These are phyloP conservation scores for Paramecium sonneborni DNA, from an alignment of 73 alveolate species.

Conservation along the genomic window DNA sequence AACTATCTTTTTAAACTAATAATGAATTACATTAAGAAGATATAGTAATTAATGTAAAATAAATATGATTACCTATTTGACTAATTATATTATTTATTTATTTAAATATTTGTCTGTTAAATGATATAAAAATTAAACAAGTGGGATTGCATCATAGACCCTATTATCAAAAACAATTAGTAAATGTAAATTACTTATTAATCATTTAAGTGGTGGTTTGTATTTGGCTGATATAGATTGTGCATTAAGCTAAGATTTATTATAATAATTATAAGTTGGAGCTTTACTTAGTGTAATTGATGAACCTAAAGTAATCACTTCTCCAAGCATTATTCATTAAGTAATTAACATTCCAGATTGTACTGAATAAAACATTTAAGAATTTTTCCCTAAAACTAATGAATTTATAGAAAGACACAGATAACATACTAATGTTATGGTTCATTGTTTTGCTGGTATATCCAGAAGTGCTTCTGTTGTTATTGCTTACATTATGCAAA, in stretches of 20 bases:
- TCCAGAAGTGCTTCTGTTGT: conserved; percentile 91
- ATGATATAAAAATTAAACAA: conserved; percentile 42
- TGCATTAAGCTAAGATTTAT: conserved; percentile 23
- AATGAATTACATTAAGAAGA: conserved; percentile 30
- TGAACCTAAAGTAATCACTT: neutral
- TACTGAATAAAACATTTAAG: conserved; percentile 26
- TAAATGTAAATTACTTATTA: neutral
- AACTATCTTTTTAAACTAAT: conserved; percentile 14
- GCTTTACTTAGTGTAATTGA: conserved; percentile 50
- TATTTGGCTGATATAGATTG: conserved; percentile 51
- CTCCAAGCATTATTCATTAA: neutral
- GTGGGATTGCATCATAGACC: conserved; percentile 57
- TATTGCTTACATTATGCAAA: conserved; percentile 87
- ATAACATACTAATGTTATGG: conserved; percentile 62
- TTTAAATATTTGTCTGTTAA: conserved; percentile 53
- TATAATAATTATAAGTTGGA: conserved; percentile 11
- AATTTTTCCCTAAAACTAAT: conserved; percentile 43
- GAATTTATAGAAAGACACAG: conserved; percentile 53
- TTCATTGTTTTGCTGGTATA: conserved; percentile 92
- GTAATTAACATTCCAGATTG: conserved; percentile 46
- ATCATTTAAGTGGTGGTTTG: conserved; percentile 30
- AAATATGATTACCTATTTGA: neutral
- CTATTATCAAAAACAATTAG: conserved; percentile 13
- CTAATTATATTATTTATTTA: neutral
- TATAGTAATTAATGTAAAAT: neutral